Evolutionary conservation across 352 stramenopile species (phyloP).

Genomic region (Blastocystis hominis): DNA sequence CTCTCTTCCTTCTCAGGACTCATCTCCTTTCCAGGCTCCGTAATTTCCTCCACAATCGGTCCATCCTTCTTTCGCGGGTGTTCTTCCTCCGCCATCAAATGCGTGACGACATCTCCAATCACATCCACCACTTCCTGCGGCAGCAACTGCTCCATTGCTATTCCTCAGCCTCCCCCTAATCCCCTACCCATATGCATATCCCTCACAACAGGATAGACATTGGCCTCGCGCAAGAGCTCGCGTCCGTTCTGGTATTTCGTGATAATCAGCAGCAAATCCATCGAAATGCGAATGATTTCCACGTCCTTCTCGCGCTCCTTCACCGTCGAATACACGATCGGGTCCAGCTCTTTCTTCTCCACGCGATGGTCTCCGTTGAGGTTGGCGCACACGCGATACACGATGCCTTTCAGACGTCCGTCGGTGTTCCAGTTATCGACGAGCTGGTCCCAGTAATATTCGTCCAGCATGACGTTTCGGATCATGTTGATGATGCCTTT

Average conservation of each 20-base stretch:
- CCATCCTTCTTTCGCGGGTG: background rate
- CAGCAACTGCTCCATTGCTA: slow-evolving; percentile 14
- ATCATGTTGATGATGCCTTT: slow-evolving; percentile 49
- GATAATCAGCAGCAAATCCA: slow-evolving; percentile 23
- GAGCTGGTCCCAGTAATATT: slow-evolving; percentile 31
- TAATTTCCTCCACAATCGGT: slow-evolving; percentile 21
- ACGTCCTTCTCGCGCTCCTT: slow-evolving; percentile 34
- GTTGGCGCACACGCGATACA: slow-evolving; percentile 25
- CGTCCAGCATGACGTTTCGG: slow-evolving; percentile 38
- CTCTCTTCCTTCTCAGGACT: background rate
- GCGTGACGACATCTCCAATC: slow-evolving; percentile 22
- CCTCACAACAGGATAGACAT: slow-evolving; percentile 3
- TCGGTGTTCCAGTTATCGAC: slow-evolving; percentile 10
- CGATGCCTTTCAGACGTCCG: background rate
- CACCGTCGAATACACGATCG: background rate
- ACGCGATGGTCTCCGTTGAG: slow-evolving; percentile 19
- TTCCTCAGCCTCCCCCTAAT: background rate
- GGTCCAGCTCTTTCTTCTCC: slow-evolving; percentile 26
- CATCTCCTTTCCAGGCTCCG: background rate
- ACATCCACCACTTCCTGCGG: background rate
- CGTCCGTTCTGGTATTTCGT: slow-evolving; percentile 25
- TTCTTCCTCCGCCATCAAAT: slow-evolving; percentile 24
- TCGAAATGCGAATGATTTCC: background rate
- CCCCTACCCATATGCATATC: slow-evolving; percentile 25
- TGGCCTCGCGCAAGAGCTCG: background rate